Base-by-base conservation (phyloP, 2,329 filamentous ascomycete genomes). In the Verticillium dahliae region DNA sequence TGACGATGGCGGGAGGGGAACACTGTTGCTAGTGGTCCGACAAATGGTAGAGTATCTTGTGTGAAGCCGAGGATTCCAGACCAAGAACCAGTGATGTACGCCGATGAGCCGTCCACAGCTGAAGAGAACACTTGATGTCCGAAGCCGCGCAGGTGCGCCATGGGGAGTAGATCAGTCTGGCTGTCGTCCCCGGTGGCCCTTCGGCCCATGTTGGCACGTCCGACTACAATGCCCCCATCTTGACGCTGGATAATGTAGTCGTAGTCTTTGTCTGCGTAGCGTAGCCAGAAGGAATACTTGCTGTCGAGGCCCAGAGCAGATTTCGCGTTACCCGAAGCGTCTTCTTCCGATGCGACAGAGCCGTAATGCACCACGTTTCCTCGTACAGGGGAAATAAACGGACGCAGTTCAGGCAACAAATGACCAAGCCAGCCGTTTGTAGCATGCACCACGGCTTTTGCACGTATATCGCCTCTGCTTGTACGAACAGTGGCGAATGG, bases 401-500 rank as follows among this genome's bases (percentile, higher is more conserved):
- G 58, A n/a, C 63, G 56, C 62, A 69, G 59, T 45, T 70, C 68
- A 2, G 66, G 68, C 2, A 71, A 50, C 1, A 70, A 60, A n/a
- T 64, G 60, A 9, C 68, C 64, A 14, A 69, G 58, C 62, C 67
- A 71, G n/a, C 60, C 69, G 38, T 71, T 71, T 9, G 68, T 69
- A 4, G 68, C 68, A 31, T 70, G 67, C 0, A 71, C 61, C 13
- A 71, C 62, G 4, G 66, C 58, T 3, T 52, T 62, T 6, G 67
- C 65, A 18, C 57, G 57, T 14, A 70, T 66, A 9, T 45, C 58
- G 3, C 69, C 69, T 3, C 67, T 63, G 27, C 62, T 58, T 3
- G 69, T 69, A 18, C 62, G 27, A 6, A 69, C 61, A 6, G 57
- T 57, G 54, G 64, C 62, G 27, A 61, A 65, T 3, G 62, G 61